Evolutionary conservation across 2,329 filamentous ascomycete genomes (phyloP).

Genomic region (Fusarium sacchari): DNA sequence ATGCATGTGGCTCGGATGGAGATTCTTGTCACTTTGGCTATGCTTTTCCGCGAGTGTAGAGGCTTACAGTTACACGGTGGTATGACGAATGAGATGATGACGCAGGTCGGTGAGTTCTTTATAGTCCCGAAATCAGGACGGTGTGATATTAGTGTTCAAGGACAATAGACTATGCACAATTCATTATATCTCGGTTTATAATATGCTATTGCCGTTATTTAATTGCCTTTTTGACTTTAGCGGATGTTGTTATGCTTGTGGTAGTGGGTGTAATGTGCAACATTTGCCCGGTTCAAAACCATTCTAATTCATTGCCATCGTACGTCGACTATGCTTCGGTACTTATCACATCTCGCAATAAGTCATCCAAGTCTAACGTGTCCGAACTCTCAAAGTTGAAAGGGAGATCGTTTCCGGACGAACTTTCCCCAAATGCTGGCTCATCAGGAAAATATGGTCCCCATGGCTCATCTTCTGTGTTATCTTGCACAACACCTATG

Average conservation of each 20-base stretch:
- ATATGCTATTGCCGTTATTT: too few relatives aligned
- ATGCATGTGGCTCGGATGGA: slow-evolving; percentile 18
- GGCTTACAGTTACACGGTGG: neutral
- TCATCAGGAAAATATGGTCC: neutral
- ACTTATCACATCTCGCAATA: neutral
- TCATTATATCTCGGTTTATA: fast-evolving
- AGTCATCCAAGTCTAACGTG: neutral
- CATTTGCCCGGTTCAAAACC: fast-evolving
- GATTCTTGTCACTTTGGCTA: neutral
- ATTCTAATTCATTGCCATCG: fast-evolving
- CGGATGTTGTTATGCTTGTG: neutral
- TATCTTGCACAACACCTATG: too few relatives aligned
- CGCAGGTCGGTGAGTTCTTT: neutral
- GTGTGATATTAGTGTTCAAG: fast-evolving
- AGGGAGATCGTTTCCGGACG: fast-evolving
- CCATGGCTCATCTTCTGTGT: neutral
- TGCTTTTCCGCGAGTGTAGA: neutral
- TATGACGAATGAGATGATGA: neutral
- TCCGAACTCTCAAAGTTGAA: neutral
- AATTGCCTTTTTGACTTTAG: too few relatives aligned
- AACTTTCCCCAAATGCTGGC: neutral
- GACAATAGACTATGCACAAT: neutral
- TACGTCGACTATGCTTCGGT: neutral
- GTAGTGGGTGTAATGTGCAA: neutral
- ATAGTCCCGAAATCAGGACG: neutral